Percentiles rank a stretch among this genome's conserved stretches.
Evolutionary conservation across 352 stramenopile genomes (phyloP).

Genomic region (Sclerospora graminicola): DNA sequence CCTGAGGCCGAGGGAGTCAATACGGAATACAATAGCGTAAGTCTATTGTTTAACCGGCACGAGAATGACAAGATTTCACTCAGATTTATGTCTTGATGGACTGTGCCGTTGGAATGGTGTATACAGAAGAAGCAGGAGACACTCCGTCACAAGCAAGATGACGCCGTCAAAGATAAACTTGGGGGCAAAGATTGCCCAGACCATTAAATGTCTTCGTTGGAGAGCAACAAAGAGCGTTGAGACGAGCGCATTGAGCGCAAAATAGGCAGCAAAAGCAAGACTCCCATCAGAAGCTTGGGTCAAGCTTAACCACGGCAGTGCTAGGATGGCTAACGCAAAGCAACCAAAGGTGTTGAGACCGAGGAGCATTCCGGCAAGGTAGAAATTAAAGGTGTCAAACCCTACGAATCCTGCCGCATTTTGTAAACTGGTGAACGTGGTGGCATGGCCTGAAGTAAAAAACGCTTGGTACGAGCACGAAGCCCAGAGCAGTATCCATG

Average conservation of each 20-base stretch:
- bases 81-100: no score
- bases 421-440: conserved; percentile 86
- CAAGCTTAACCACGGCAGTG: conserved; percentile 24
- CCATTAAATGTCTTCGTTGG: conserved; percentile 86
- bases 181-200: conserved; percentile 89
- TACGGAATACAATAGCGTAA: no score
- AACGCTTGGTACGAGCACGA: conserved; percentile 61
- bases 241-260: conserved; percentile 43
- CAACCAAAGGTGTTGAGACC: conserved; percentile 84
- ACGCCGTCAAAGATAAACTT: conserved; percentile 85
- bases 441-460: conserved; percentile 83
- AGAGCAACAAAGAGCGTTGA: conserved; percentile 80
- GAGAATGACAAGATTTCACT: no score
- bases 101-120: conserved; percentile 13
- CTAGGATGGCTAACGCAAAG: conserved; percentile 36
- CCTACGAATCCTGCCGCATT: conserved; percentile 85
- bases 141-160: conserved; percentile 43
- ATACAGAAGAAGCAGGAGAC: conserved; percentile 29
- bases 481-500: conserved; percentile 53
- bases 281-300: neutral
- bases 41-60: no score
- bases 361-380: conserved; percentile 58
- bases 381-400: conserved; percentile 81
- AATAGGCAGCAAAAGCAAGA: conserved; percentile 33
- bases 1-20: conserved; percentile 1